Evolutionary conservation across 2,329 filamentous ascomycete species (phyloP).

Genomic region (Beauveria sp.): DNA sequence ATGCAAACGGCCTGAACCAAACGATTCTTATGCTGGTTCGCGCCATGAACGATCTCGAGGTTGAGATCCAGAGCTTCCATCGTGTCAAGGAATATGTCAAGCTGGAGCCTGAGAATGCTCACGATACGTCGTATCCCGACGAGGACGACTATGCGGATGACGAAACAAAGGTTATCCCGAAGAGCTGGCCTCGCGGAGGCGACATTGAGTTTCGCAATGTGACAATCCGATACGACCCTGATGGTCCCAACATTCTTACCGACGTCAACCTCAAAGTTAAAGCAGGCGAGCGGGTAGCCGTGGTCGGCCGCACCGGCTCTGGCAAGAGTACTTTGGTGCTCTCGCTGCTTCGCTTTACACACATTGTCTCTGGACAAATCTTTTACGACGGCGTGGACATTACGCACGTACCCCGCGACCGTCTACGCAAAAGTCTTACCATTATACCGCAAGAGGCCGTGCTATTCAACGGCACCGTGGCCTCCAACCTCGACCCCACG

Average conservation of each 20-base stretch:
- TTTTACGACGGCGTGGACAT: conserved; percentile 50
- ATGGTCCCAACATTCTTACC: conserved; percentile 42
- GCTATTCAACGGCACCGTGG: conserved; percentile 45
- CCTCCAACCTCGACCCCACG: conserved; percentile 58
- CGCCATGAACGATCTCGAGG: conserved; percentile 45
- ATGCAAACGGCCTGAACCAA: conserved; percentile 45
- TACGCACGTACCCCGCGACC: conserved; percentile 40
- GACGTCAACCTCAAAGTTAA: conserved; percentile 43
- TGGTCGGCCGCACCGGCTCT: conserved; percentile 74
- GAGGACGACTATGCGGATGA: conserved; percentile 34
- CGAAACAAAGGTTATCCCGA: conserved; percentile 29
- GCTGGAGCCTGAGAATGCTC: conserved; percentile 37
- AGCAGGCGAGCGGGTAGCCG: conserved; percentile 67
- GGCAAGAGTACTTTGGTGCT: conserved; percentile 68
- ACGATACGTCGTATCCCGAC: conserved; percentile 31
- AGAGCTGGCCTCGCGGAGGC: conserved; percentile 38
- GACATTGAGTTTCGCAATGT: conserved; percentile 44
- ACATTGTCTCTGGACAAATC: conserved; percentile 44
- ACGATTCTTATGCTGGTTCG: conserved; percentile 46
- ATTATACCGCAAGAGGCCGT: conserved; percentile 54
- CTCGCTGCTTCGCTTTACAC: conserved; percentile 47
- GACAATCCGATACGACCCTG: conserved; percentile 39
- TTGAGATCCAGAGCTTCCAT: conserved; percentile 45
- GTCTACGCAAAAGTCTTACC: conserved; percentile 46
- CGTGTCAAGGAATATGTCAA: conserved; percentile 42